These are phyloP conservation scores for Sanghuangporus sanghuang DNA, from an alignment of 1,284 basidiomycete genomes.

Conservation along the genomic window DNA sequence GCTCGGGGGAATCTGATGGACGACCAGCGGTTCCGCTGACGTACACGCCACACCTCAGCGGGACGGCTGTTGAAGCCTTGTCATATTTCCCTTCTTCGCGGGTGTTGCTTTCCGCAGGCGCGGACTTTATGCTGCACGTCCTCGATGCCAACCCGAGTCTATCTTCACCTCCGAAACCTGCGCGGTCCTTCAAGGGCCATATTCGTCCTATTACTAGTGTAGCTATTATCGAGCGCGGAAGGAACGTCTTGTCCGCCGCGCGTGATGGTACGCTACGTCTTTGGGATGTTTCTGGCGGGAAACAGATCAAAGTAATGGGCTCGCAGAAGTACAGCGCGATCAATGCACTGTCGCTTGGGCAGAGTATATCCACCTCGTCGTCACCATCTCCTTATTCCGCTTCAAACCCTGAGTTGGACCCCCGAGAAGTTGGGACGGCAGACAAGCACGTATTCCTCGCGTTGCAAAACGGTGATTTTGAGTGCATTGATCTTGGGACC, in stretches of 20 bases:
- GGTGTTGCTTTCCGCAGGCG: slow-evolving; percentile 57
- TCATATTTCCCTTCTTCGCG: slow-evolving; percentile 60
- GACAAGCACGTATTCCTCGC: slow-evolving; percentile 50
- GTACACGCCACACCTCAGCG: slow-evolving; percentile 39
- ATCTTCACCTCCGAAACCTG: slow-evolving; percentile 31
- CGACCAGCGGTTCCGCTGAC: slow-evolving; percentile 1
- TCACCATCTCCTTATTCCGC: not conserved
- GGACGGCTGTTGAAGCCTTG: slow-evolving; percentile 47
- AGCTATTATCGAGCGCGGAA: slow-evolving; percentile 58
- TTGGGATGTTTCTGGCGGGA: slow-evolving; percentile 67
- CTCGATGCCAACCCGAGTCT: slow-evolving; percentile 47
- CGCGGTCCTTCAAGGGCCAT: slow-evolving; percentile 66
- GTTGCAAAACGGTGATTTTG: slow-evolving; percentile 51
- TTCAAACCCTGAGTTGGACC: slow-evolving; percentile 24
- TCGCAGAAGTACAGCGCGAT: slow-evolving; percentile 36
- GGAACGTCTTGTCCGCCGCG: slow-evolving; percentile 56
- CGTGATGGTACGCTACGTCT: slow-evolving; percentile 67
- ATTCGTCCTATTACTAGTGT: slow-evolving; percentile 55
- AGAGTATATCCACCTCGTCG: slow-evolving; percentile 19
- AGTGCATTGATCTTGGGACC: slow-evolving; percentile 52
- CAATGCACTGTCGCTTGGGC: slow-evolving; percentile 40
- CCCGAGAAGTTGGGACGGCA: slow-evolving; percentile 43
- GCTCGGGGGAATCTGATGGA: not conserved
- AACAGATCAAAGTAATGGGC: slow-evolving; percentile 37
- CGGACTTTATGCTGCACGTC: slow-evolving; percentile 58